These are phyloP conservation scores for Brassica juncea DNA, from an alignment of 345 rosid genomes.

Conservation along the genomic window DNA sequence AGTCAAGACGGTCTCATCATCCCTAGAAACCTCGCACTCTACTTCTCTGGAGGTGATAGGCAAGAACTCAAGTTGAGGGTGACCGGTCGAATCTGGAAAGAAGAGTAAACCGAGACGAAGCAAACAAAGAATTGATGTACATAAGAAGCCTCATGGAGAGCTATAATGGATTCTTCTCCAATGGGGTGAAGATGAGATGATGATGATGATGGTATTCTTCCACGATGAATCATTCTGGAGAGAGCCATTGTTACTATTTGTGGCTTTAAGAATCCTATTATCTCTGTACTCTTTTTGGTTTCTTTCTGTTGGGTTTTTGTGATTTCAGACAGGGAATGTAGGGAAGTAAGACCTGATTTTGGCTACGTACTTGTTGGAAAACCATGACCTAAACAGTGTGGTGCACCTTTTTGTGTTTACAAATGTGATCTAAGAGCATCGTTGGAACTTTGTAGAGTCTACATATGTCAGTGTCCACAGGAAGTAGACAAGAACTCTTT, in stretches of 20 bases:
- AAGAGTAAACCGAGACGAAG: conserved; percentile 47
- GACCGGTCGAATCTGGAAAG: conserved; percentile 95
- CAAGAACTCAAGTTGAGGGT: conserved; percentile 86
- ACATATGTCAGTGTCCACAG: conserved; percentile 48
- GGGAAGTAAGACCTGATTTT: conserved; percentile 34
- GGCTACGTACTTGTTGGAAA: conserved; percentile 35
- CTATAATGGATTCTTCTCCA: conserved; percentile 29
- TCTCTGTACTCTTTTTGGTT: conserved; percentile 26
- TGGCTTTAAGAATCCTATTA: conserved; percentile 18
- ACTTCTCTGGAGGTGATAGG: conserved; percentile 85
- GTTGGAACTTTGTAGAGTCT: conserved; percentile 50
- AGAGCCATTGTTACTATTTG: conserved; percentile 24
- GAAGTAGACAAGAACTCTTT: conserved; percentile 63
- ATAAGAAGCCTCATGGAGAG: conserved; percentile 30
- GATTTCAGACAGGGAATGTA: conserved; percentile 30
- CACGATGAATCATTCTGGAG: conserved; percentile 32
- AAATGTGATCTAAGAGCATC: conserved; percentile 46
- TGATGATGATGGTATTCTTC: conserved; percentile 30
- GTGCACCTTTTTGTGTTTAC: neutral
- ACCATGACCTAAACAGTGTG: conserved; percentile 22
- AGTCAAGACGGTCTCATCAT: conserved; percentile 87
- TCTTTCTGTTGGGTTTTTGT: neutral
- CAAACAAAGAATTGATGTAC: conserved; percentile 28
- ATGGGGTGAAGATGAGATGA: conserved; percentile 28
- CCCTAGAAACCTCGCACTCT: conserved; percentile 78